Evolutionary conservation across 352 stramenopile species (phyloP), one percentile per base, ranked within the genome.

Genomic region (Globisporangium okanoganense): DNA sequence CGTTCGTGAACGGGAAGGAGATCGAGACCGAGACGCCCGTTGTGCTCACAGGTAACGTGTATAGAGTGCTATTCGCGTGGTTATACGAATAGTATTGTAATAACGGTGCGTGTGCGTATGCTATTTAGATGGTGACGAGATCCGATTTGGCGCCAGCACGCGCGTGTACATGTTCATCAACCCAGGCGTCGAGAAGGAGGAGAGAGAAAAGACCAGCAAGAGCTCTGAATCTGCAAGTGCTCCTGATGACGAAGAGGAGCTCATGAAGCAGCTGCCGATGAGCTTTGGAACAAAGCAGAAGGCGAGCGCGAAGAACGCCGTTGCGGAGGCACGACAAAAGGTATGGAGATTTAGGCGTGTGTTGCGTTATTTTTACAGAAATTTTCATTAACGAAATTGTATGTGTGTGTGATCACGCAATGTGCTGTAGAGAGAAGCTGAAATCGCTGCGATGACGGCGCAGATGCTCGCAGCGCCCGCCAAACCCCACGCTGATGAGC

Each of bases 1-100:
- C 87, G 40, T 93, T 91, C 33, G 59, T 96, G 40, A 92, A 95
- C 60, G 82, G 65, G 44, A 50, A 78, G 40, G 78, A 88, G 60
- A 79, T 96, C 27, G 56, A 76, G 20, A 67, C 72, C 0, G 72
- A 90, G 45, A 63, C 78, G 53, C 78, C 79, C 0, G 56, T 53
- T 16, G 44, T 47, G 31, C 69, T 94, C 16, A 66, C 67, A 47
- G 64, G 75, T 83, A 53, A 7, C 61, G 47, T n/a, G 5, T 16
- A 18, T 50, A 2, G 24, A 16, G 10, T 16, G 33, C 31, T 58
- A 40, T 40, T 16, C 10, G 35, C 12, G 36, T 43, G n/a, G 14
- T 43, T 33, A 3, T 33, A 33, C 6, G 29, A 6, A n/a, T 43
- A 18, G 12, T 13, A 13, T 44, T 10, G 0, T 24, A 12, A 24